Evolutionary conservation across 192 early-diverging fungal genomes (phyloP).

Genomic region (Oehlia diaphana): DNA sequence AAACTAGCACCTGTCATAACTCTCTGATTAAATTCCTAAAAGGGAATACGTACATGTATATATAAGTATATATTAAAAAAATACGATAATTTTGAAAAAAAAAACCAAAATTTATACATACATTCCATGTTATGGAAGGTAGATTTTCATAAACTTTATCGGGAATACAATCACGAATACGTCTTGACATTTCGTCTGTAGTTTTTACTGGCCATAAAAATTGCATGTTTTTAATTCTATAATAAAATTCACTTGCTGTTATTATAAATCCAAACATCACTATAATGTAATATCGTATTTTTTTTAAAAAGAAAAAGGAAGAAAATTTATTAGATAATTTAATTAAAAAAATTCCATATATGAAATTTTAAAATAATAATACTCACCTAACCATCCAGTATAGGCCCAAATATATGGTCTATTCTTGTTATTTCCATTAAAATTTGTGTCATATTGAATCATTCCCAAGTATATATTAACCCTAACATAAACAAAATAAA

Average conservation of each 20-base stretch:
- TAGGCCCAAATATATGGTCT: not conserved
- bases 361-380: not conserved
- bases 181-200: not conserved
- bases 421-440: not conserved
- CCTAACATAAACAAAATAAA: not conserved
- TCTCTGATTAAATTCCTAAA: not conserved
- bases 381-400: not conserved
- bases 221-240: not conserved
- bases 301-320: not conserved
- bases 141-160: not conserved
- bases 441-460: too few species aligned
- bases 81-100: not conserved
- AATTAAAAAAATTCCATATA: not conserved
- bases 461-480: not conserved
- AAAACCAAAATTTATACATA: not conserved
- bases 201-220: not conserved
- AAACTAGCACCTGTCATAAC: constrained; percentile 1
- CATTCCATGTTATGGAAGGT: not conserved
- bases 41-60: too few species aligned
- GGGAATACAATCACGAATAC: not conserved
- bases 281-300: too few species aligned
- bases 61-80: too few species aligned
- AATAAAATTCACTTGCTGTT: not conserved
- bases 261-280: not conserved
- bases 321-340: not conserved